Evolutionary conservation across 805 yeast genomes (phyloP).

Genomic region (Metschnikowia rubicola): DNA sequence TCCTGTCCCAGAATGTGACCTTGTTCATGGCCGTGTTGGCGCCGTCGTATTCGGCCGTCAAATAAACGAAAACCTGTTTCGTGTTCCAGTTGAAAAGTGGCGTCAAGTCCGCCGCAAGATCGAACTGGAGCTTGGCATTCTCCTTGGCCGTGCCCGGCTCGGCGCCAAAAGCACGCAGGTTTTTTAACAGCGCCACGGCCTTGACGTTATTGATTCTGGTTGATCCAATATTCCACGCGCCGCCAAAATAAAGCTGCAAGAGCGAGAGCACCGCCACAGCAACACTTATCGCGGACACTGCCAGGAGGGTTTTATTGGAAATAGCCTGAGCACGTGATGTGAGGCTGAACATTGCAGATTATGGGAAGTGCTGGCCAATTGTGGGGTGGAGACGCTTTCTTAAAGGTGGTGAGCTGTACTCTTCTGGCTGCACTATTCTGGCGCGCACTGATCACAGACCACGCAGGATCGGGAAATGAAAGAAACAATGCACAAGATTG

Average conservation of each 20-base stretch:
- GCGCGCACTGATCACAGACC: too few relatives aligned
- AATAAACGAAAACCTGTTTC: conserved; percentile 87
- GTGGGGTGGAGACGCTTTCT: too few relatives aligned
- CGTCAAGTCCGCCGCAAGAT: conserved; percentile 67
- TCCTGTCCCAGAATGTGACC: conserved; percentile 89
- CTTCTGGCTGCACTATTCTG: too few relatives aligned
- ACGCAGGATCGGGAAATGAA: too few relatives aligned
- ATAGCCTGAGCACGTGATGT: conserved; percentile 43
- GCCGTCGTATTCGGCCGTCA: conserved; percentile 79
- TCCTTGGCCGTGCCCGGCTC: conserved; percentile 66
- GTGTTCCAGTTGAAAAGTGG: conserved; percentile 95
- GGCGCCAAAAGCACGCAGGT: conserved; percentile 67
- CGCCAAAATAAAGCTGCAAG: conserved; percentile 43
- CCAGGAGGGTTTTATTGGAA: conserved; percentile 53
- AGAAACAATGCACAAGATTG: too few relatives aligned
- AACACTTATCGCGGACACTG: conserved; percentile 44
- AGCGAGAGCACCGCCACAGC: conserved; percentile 48
- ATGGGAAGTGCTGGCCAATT: neutral
- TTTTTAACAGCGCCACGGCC: conserved; percentile 43
- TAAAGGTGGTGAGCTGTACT: too few relatives aligned
- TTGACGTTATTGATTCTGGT: conserved; percentile 34
- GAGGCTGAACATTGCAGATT: conserved; percentile 30
- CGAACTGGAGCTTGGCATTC: conserved; percentile 68
- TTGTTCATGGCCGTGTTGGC: conserved; percentile 49
- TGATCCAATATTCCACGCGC: conserved; percentile 43